Percentiles rank a stretch among this genome's conserved stretches.
Evolutionary conservation across 169 alveolate genomes (phyloP).

Genomic region (Perkinsus marinus): DNA sequence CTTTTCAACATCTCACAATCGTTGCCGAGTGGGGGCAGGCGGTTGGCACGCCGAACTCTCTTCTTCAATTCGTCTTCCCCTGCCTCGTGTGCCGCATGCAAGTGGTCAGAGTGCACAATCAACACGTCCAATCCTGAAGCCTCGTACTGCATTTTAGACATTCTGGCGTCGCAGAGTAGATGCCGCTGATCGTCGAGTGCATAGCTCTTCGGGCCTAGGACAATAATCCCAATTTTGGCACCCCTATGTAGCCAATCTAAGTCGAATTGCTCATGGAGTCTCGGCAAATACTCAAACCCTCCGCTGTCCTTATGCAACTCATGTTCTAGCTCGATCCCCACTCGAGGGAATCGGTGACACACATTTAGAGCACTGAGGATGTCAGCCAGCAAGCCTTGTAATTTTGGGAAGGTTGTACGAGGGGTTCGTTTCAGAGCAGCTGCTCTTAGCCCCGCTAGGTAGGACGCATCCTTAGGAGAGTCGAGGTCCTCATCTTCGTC

Average conservation of each 20-base stretch:
- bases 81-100: background rate
- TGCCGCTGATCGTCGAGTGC: background rate
- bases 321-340: background rate
- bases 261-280: background rate
- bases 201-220: background rate
- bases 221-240: background rate
- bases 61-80: background rate
- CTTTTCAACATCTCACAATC: background rate
- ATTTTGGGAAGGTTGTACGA: background rate
- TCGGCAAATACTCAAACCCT: background rate
- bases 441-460: background rate
- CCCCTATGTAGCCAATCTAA: background rate
- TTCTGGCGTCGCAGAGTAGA: background rate
- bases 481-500: background rate
- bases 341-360: background rate
- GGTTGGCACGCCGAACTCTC: background rate
- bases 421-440: background rate
- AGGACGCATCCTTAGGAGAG: background rate
- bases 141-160: background rate
- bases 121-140: background rate
- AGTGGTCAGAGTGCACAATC: background rate
- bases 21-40: background rate
- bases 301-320: background rate
- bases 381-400: background rate
- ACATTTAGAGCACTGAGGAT: background rate